These are phyloP conservation scores for Didymella arachidicola DNA, from an alignment of 2,329 filamentous ascomycete genomes.

Conservation along the genomic window DNA sequence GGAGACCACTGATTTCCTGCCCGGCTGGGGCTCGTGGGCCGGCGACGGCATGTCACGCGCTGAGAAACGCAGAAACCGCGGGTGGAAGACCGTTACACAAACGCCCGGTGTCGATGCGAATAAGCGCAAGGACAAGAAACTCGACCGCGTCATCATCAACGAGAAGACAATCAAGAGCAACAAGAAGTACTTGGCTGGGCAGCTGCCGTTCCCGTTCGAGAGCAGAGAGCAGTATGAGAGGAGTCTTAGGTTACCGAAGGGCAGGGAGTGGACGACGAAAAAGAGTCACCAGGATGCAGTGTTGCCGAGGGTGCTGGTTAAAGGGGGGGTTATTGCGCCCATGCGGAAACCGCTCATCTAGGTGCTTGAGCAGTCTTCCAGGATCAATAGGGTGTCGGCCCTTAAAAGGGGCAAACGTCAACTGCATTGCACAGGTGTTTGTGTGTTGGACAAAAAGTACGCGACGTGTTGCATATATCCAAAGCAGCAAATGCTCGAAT, in stretches of 20 bases:
- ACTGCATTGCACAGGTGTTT: background rate
- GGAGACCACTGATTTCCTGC: conserved; percentile 81
- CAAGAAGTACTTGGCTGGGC: conserved; percentile 82
- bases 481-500: background rate
- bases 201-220: conserved; percentile 90
- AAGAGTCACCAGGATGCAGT: conserved; percentile 88
- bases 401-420: no score
- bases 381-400: no score
- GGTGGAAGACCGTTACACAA: conserved; percentile 67
- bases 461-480: background rate
- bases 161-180: conserved; percentile 94
- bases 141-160: conserved; percentile 87
- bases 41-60: conserved; percentile 80
- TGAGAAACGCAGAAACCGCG: conserved; percentile 62
- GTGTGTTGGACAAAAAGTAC: background rate
- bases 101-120: conserved; percentile 76
- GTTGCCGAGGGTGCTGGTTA: conserved; percentile 88
- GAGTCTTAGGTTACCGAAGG: conserved; percentile 83
- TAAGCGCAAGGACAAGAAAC: conserved; percentile 80
- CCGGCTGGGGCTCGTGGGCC: conserved; percentile 93
- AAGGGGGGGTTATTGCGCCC: conserved; percentile 90
- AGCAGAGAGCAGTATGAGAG: conserved; percentile 88
- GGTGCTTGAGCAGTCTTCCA: no score
- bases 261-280: conserved; percentile 97
- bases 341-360: conserved; percentile 76